These are phyloP conservation scores for Paecilomyces formosus DNA, from an alignment of 2,329 filamentous ascomycete species.

Conservation along the genomic window DNA sequence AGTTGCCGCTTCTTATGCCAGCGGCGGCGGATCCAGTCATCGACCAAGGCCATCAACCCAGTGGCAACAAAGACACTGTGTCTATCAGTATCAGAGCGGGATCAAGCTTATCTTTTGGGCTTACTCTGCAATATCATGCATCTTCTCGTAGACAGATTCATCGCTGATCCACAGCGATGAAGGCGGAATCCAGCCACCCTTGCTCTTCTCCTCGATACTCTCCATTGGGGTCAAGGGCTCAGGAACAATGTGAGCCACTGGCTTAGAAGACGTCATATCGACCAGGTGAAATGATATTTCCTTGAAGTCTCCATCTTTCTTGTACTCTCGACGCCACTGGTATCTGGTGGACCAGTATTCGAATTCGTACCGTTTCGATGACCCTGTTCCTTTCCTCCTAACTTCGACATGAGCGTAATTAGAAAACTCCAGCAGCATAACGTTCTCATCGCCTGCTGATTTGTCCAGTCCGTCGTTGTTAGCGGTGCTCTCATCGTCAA, in stretches of 20 bases:
- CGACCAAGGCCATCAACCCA: slow-evolving; percentile 80
- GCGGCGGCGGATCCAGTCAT: slow-evolving; percentile 79
- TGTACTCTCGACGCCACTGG: slow-evolving; percentile 68
- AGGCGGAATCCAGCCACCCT: slow-evolving; percentile 84
- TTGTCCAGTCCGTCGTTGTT: slow-evolving; percentile 2
- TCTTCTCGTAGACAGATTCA: slow-evolving; percentile 56
- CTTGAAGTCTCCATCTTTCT: slow-evolving; percentile 56
- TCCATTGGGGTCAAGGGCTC: slow-evolving; percentile 67
- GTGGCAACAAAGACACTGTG: slow-evolving; percentile 76
- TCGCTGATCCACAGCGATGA: slow-evolving; percentile 89
- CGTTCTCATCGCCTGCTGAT: slow-evolving; percentile 56
- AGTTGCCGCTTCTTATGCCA: slow-evolving; percentile 56
- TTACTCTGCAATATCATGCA: slow-evolving; percentile 83
- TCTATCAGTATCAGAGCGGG: background rate
- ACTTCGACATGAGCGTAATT: slow-evolving; percentile 94
- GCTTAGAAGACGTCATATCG: slow-evolving; percentile 55
- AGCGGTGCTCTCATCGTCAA: slow-evolving; percentile 8
- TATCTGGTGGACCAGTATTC: slow-evolving; percentile 89
- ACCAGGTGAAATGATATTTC: slow-evolving; percentile 74
- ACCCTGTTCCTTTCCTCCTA: slow-evolving; percentile 58
- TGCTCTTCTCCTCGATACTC: slow-evolving; percentile 61
- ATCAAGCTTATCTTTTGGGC: slow-evolving; percentile 23
- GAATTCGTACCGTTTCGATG: slow-evolving; percentile 75
- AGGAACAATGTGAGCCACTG: slow-evolving; percentile 79
- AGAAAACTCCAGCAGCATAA: slow-evolving; percentile 85